Percentiles rank a stretch among this genome's conserved stretches.
phyloP scores from a whole-genome alignment of 2,329 filamentous ascomycete genomes.

The Beauveria scarabaeidicola region DNA sequence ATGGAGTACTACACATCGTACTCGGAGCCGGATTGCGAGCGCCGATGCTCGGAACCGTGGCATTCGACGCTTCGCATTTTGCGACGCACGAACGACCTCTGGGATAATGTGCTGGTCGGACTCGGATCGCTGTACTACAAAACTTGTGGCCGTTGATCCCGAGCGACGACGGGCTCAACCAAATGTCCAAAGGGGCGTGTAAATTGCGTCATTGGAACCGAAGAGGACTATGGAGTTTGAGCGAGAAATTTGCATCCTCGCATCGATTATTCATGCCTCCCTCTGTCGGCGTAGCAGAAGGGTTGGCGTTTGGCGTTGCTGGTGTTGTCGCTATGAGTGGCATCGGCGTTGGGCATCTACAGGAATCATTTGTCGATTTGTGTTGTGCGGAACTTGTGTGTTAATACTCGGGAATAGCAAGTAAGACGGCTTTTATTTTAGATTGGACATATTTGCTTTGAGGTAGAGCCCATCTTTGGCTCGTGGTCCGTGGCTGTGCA shows the following conservation, averaged over 20 bases:
- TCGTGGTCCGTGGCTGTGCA: not conserved
- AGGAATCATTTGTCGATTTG: not conserved
- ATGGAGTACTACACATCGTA: slow-evolving; percentile 5
- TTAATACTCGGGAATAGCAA: not conserved
- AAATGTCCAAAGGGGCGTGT: not conserved
- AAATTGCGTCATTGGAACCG: not conserved
- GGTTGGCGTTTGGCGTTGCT: not conserved
- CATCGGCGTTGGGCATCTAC: not conserved
- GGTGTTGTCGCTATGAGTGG: not conserved
- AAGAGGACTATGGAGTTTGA: not conserved
- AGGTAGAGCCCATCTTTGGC: too few species aligned
- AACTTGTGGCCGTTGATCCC: slow-evolving; percentile 8
- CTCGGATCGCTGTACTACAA: slow-evolving; percentile 31
- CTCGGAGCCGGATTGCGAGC: not conserved
- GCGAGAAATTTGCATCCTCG: not conserved
- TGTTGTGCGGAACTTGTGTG: not conserved
- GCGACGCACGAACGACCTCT: slow-evolving; percentile 27
- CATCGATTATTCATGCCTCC: not conserved
- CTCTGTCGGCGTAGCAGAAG: not conserved
- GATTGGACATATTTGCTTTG: too few species aligned
- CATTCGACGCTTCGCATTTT: slow-evolving; percentile 18
- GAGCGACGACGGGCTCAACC: not conserved
- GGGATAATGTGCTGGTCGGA: slow-evolving; percentile 31
- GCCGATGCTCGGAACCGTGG: not conserved
- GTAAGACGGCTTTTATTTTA: not conserved